Evolutionary conservation across 495 filamentous ascomycete species (phyloP).

Genomic region (Lasiosphaeria miniovina): DNA sequence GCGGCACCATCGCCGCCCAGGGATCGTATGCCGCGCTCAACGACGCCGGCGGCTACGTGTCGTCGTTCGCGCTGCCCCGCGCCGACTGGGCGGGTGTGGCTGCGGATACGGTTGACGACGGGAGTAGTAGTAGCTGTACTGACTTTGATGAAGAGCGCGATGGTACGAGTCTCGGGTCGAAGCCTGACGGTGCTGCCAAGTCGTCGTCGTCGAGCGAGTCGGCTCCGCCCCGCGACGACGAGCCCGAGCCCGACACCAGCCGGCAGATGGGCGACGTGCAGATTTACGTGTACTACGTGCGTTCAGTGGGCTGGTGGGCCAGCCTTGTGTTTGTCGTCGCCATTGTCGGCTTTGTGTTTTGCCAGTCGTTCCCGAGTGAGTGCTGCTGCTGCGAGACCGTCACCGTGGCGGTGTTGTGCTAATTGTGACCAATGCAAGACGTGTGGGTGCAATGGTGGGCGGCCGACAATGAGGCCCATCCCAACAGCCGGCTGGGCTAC

Average conservation of each 20-base stretch:
- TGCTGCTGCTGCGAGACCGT: background rate
- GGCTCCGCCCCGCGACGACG: background rate
- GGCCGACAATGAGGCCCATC: constrained; percentile 23
- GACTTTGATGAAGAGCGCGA: background rate
- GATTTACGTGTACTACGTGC: constrained; percentile 54
- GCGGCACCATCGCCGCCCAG: constrained; percentile 48
- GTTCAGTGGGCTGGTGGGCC: constrained; percentile 47
- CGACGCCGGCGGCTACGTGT: constrained; percentile 20
- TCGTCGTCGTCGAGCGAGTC: constrained; percentile 3
- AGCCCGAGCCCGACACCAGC: constrained; percentile 17
- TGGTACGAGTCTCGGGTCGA: background rate
- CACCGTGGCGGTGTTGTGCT: background rate
- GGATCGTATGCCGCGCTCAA: constrained; percentile 38
- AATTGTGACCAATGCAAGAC: constrained; percentile 4
- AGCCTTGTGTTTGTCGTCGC: constrained; percentile 41
- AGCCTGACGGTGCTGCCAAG: background rate
- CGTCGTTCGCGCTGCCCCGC: constrained; percentile 17
- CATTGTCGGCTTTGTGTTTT: constrained; percentile 27
- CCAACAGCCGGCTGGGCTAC: constrained; percentile 26
- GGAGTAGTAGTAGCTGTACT: background rate
- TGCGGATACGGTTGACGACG: background rate
- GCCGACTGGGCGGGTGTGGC: constrained; percentile 17
- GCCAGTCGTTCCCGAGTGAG: constrained; percentile 31
- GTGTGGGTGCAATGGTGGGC: constrained; percentile 37
- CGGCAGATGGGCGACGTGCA: constrained; percentile 49